These are phyloP conservation scores for Rosa rugosa DNA, from an alignment of 306 rosid genomes.

Conservation along the genomic window DNA sequence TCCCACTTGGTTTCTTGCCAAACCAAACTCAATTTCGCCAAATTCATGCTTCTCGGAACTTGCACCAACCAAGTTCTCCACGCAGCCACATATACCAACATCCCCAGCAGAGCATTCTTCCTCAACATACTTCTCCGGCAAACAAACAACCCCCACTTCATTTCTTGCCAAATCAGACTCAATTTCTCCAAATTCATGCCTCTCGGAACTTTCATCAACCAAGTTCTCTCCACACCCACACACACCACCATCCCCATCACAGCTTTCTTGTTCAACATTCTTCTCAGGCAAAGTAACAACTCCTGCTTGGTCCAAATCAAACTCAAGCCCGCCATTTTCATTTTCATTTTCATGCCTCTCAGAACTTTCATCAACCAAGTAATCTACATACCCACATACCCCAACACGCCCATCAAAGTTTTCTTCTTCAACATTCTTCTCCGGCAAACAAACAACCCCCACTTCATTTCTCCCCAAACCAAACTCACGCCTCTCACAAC, in stretches of 20 bases:
- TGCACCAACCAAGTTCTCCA: slow-evolving; percentile 22
- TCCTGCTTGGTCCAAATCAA: slow-evolving; percentile 15
- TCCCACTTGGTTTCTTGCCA: slow-evolving; percentile 17
- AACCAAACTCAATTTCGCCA: slow-evolving; percentile 29
- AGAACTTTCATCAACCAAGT: slow-evolving; percentile 10
- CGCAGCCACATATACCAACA: neutral
- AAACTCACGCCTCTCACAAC: slow-evolving; percentile 7
- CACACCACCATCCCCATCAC: neutral
- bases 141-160: slow-evolving; percentile 31
- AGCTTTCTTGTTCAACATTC: slow-evolving; percentile 18
- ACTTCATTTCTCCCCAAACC: neutral
- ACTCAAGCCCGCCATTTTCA: neutral
- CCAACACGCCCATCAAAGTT: neutral
- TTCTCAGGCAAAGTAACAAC: slow-evolving; percentile 32
- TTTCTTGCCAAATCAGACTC: neutral
- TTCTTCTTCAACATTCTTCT: slow-evolving; percentile 16
- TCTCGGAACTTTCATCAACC: slow-evolving; percentile 29
- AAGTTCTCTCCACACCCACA: neutral
- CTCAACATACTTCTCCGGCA: slow-evolving; percentile 27
- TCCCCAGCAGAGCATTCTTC: slow-evolving; percentile 7
- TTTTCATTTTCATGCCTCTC: neutral
- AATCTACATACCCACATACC: neutral
- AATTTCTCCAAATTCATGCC: neutral
- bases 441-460: neutral
- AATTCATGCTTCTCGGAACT: slow-evolving; percentile 16